Evolutionary conservation across 2,329 filamentous ascomycete species (phyloP).

Genomic region (Xylariaceae sp.): DNA sequence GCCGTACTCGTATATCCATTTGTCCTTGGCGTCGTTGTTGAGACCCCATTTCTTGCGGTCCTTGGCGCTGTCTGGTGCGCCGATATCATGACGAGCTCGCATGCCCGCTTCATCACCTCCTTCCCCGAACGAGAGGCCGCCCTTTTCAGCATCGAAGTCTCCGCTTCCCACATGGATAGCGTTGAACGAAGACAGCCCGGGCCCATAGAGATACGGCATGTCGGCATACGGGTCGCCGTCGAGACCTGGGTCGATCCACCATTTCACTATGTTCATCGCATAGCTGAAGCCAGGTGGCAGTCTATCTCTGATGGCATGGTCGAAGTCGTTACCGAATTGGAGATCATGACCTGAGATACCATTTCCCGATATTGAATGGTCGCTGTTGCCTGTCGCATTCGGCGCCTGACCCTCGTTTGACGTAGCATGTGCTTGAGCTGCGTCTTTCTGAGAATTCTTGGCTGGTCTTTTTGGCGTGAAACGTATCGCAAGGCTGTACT

Average conservation of each 20-base stretch:
- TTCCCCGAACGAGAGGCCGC: conserved; percentile 59
- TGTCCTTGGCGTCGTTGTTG: conserved; percentile 42
- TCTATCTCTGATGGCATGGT: conserved; percentile 79
- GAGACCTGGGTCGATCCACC: conserved; percentile 86
- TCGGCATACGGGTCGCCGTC: conserved; percentile 90
- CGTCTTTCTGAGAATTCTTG: conserved; percentile 9
- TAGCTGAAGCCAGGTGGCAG: conserved; percentile 83
- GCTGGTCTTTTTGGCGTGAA: conserved; percentile 63
- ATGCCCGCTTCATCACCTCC: conserved; percentile 58
- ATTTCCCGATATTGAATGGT: conserved; percentile 6
- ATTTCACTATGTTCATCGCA: conserved; percentile 80
- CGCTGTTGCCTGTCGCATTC: not conserved
- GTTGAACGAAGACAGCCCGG: conserved; percentile 77
- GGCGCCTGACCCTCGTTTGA: not conserved
- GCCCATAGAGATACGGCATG: conserved; percentile 79
- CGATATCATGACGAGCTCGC: conserved; percentile 40
- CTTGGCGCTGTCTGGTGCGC: conserved; percentile 50
- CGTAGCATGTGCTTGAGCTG: not conserved
- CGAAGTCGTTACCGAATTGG: conserved; percentile 94
- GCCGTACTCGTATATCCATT: conserved; percentile 53
- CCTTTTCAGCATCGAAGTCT: conserved; percentile 43
- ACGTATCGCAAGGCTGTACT: conserved; percentile 78
- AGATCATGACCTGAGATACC: conserved; percentile 68
- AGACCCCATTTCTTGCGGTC: conserved; percentile 59
- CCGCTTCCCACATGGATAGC: conserved; percentile 61